Conservation (phyloP, 768 basidiomycete species). For the Trametes elegans region DNA sequence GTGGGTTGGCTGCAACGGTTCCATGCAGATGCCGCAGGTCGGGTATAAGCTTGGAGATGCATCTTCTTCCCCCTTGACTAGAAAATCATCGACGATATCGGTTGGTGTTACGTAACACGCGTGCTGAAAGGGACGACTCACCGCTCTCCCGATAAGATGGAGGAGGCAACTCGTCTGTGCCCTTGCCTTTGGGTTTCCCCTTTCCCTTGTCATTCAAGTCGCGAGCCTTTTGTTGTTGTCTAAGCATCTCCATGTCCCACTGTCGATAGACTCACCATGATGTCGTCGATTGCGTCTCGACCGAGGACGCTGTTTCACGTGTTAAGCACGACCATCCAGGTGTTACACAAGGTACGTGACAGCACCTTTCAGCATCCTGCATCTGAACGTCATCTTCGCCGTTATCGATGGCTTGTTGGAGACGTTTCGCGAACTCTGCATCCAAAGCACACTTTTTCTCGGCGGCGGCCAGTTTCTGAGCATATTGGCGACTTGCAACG, state of each 20-base stretch:
- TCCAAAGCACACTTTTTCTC: constrained; percentile 37
- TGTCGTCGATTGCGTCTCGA: constrained; percentile 26
- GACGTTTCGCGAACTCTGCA: constrained; percentile 35
- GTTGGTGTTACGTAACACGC: too few relatives aligned
- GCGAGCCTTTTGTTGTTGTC: constrained; percentile 20
- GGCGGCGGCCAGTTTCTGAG: constrained; percentile 37
- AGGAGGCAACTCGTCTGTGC: neutral
- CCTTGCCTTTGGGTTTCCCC: constrained; percentile 3
- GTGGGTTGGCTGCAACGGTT: constrained; percentile 35
- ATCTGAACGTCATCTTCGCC: constrained; percentile 28
- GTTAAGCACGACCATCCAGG: neutral
- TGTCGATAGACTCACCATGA: constrained; percentile 21
- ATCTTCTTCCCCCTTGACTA: constrained; percentile 2
- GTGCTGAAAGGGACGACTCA: neutral
- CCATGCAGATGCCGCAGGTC: constrained; percentile 39
- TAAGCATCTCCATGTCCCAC: neutral
- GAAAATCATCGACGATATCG: too few relatives aligned
- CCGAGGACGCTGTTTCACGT: constrained; percentile 29
- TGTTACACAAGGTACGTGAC: neutral
- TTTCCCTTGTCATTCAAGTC: constrained; percentile 33
- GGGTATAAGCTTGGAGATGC: constrained; percentile 20
- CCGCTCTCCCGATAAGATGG: neutral
- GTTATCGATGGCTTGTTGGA: constrained; percentile 33
- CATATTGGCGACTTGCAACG: constrained; percentile 32
- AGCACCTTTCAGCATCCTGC: constrained; percentile 34